A percentile compares a stretch with the other conserved stretches of the same genome.
These are phyloP conservation scores for Apiotrichum siamense DNA, from an alignment of 1,284 basidiomycete species.

Conservation along the genomic window DNA sequence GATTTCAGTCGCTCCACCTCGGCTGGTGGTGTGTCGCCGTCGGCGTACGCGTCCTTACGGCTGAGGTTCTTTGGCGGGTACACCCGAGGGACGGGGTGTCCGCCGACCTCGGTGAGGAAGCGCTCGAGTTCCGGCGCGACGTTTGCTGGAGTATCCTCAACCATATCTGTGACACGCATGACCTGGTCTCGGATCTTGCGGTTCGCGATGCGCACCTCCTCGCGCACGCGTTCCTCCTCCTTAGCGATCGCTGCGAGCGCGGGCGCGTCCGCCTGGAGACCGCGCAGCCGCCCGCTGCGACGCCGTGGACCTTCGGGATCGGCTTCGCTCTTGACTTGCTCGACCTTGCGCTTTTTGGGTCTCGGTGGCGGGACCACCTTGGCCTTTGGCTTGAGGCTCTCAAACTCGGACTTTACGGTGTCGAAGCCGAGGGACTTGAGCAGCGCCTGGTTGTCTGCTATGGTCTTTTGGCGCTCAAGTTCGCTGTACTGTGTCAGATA, in stretches of 20 bases:
- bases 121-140: conserved; percentile 18
- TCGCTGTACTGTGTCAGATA: conserved; percentile 27
- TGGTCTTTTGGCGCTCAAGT: conserved; percentile 45
- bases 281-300: conserved; percentile 33
- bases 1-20: conserved; percentile 29
- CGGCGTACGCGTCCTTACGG: conserved; percentile 22
- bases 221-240: conserved; percentile 32
- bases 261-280: conserved; percentile 37
- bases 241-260: conserved; percentile 23
- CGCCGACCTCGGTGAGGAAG: not conserved
- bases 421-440: conserved; percentile 47
- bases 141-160: conserved; percentile 26
- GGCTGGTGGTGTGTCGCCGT: conserved; percentile 15
- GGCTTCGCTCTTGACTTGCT: conserved; percentile 12
- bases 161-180: conserved; percentile 34
- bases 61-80: conserved; percentile 4
- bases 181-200: conserved; percentile 32
- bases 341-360: conserved; percentile 1
- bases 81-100: not conserved
- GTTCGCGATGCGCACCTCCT: conserved; percentile 29
- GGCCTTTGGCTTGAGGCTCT: conserved; percentile 13
- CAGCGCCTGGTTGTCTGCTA: conserved; percentile 45
- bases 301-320: conserved; percentile 36
- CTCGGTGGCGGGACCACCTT: no score
- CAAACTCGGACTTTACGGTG: conserved; percentile 12